Conservation (phyloP, 768 basidiomycete species). For the Botryobasidium botryosum region DNA sequence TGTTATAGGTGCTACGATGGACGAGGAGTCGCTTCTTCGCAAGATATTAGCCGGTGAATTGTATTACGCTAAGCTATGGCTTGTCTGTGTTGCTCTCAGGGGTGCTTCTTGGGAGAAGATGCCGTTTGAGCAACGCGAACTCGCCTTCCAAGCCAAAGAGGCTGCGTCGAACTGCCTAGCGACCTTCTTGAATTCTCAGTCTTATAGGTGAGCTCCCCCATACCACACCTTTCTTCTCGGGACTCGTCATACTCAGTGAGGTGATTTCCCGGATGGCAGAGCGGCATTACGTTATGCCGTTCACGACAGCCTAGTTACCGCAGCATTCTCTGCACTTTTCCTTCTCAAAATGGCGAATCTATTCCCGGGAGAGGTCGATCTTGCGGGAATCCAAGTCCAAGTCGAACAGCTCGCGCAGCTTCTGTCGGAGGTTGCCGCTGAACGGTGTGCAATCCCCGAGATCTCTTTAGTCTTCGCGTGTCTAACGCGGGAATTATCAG, state of each 20-base stretch:
- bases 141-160: constrained; percentile 91
- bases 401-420: constrained; percentile 85
- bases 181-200: constrained; percentile 64
- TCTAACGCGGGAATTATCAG: constrained; percentile 22
- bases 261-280: constrained; percentile 22
- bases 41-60: constrained; percentile 80
- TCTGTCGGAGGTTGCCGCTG: constrained; percentile 83
- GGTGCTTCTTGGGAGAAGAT: constrained; percentile 94
- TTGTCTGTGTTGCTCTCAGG: constrained; percentile 80
- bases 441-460: constrained; percentile 34
- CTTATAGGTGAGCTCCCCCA: constrained; percentile 45
- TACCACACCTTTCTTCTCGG: neutral
- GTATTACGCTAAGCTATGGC: constrained; percentile 88
- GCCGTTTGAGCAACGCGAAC: constrained; percentile 85
- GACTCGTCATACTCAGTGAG: neutral
- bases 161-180: constrained; percentile 74
- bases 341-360: constrained; percentile 88
- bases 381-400: constrained; percentile 57
- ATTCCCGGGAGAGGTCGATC: constrained; percentile 71
- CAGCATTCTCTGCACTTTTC: constrained; percentile 82
- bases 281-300: constrained; percentile 86
- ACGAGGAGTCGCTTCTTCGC: constrained; percentile 68
- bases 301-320: constrained; percentile 82
- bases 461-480: neutral
- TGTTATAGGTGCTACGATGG: constrained; percentile 53